These are phyloP conservation scores for Phytopythium delawarense DNA, from an alignment of 352 stramenopile species.

Conservation along the genomic window DNA sequence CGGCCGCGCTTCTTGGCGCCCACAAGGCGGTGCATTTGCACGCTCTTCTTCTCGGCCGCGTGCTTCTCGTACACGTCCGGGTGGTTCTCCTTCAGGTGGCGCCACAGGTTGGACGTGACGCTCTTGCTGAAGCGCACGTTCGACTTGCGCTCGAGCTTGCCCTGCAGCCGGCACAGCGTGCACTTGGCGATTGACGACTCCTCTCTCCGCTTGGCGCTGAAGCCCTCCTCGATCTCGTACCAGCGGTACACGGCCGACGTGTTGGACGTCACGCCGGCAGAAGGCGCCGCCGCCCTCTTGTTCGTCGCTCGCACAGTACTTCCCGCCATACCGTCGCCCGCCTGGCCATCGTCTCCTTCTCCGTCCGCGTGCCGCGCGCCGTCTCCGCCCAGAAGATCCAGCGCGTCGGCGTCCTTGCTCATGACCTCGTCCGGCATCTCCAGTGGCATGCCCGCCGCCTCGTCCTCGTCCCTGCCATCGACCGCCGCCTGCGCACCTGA, in stretches of 20 bases:
- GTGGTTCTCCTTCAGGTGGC: slow-evolving; percentile 79
- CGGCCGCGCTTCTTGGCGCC: slow-evolving; percentile 45
- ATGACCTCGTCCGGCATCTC: not conserved
- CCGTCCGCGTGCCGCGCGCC: not conserved
- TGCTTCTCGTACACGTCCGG: slow-evolving; percentile 70
- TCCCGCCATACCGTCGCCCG: not conserved
- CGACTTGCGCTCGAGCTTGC: slow-evolving; percentile 60
- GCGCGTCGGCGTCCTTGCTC: not conserved
- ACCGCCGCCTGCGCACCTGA: not conserved
- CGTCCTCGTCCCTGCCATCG: not conserved
- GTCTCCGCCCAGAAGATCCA: not conserved
- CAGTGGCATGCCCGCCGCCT: not conserved
- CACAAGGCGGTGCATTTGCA: slow-evolving; percentile 66
- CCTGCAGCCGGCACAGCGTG: slow-evolving; percentile 52
- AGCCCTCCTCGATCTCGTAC: slow-evolving; percentile 67
- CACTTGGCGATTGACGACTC: slow-evolving; percentile 71
- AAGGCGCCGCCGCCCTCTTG: not conserved
- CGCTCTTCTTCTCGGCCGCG: slow-evolving; percentile 66
- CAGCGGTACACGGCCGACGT: slow-evolving; percentile 77
- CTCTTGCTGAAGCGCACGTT: slow-evolving; percentile 80
- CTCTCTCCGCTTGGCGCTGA: slow-evolving; percentile 60
- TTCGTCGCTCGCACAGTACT: not conserved
- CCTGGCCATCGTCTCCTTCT: not conserved
- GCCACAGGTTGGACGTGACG: slow-evolving; percentile 81
- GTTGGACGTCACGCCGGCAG: slow-evolving; percentile 5